These are phyloP conservation scores for Mitragyna speciosa DNA, from an alignment of 257 asterid species.

Conservation along the genomic window DNA sequence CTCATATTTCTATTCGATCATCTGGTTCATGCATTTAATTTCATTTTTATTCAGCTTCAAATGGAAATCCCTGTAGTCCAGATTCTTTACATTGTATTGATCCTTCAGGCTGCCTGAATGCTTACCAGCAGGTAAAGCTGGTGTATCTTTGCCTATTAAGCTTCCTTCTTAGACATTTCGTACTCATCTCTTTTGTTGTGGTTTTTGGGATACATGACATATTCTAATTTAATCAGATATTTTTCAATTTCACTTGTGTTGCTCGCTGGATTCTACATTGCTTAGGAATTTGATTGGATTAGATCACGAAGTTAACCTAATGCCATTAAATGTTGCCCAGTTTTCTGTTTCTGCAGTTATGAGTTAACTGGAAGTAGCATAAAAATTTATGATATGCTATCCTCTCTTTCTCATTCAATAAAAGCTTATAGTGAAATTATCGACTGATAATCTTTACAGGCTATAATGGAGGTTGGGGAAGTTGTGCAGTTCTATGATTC, in stretches of 20 bases:
- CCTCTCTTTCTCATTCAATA: background rate
- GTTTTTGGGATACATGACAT: slow-evolving; percentile 4
- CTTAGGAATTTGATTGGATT: background rate
- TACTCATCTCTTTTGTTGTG: slow-evolving; percentile 6
- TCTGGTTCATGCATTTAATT: slow-evolving; percentile 13
- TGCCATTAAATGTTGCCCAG: background rate
- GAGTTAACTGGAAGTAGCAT: background rate
- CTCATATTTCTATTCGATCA: slow-evolving; percentile 2
- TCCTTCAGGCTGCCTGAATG: slow-evolving; percentile 58
- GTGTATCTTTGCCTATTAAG: background rate
- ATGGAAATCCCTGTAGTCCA: slow-evolving; percentile 58
- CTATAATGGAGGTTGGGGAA: slow-evolving; percentile 78
- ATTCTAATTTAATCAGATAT: background rate
- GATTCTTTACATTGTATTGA: slow-evolving; percentile 66
- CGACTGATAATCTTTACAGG: slow-evolving; percentile 40
- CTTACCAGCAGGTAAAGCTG: slow-evolving; percentile 69
- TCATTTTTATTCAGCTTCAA: slow-evolving; percentile 50
- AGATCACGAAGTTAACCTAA: background rate
- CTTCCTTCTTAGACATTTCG: background rate
- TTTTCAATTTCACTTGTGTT: background rate
- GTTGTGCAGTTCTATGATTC: slow-evolving; percentile 84
- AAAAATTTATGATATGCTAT: slow-evolving; percentile 5
- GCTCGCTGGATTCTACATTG: background rate
- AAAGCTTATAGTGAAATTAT: background rate
- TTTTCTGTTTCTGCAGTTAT: background rate